Base-by-base conservation (phyloP, 1,284 basidiomycete genomes). In the Termitomyces sp. region DNA sequence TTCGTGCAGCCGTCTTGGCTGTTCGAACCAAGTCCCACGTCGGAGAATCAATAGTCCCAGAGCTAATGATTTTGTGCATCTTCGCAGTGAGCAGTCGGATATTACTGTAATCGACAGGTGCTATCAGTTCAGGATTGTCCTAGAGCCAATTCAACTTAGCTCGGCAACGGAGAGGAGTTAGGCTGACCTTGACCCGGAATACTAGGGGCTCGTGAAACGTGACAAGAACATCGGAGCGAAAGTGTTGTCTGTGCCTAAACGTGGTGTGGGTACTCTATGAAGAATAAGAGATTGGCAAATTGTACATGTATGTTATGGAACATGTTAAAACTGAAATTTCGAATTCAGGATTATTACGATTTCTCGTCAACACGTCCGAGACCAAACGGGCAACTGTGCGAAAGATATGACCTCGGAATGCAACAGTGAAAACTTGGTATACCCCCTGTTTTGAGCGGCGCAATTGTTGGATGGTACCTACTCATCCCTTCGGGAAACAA, bases 371-470 rank as follows among this genome's bases (percentile, higher is more conserved):
- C 2, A 88, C 79, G 64, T 92, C 88, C 12, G 89, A 90, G 9
- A 91, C 79, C 57, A 93, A 77, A 31, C 92, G 81, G 8, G 90
- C 88, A 30, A 90, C 90, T 90, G 57, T 26, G 54, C 36, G 48
- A 41, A 58, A 31, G 17, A 30, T 55, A 6, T 43, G 39, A 46
- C 34, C 41, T 50, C 33, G 51, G 49, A 55, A 34, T 36, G 38
- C 3, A 34, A 51, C 39, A 45, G 31, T 15, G 1, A 50, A 2
- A 17, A 31, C 6, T 33, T 24, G 12, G 3, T 42, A 38, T 53
- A 88, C 88, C 88, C 67, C 91, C 91, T 10, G 91, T 92, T 67
- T 91, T 92, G 54, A 94, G 68, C 2, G 91, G 90, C 3, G 90
- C 86, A 50, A 94, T 85, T 12, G 81, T 84, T 0, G 91, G 90